These are phyloP conservation scores for Aspergillus sp. DNA, from an alignment of 2,329 filamentous ascomycete species.

Conservation along the genomic window DNA sequence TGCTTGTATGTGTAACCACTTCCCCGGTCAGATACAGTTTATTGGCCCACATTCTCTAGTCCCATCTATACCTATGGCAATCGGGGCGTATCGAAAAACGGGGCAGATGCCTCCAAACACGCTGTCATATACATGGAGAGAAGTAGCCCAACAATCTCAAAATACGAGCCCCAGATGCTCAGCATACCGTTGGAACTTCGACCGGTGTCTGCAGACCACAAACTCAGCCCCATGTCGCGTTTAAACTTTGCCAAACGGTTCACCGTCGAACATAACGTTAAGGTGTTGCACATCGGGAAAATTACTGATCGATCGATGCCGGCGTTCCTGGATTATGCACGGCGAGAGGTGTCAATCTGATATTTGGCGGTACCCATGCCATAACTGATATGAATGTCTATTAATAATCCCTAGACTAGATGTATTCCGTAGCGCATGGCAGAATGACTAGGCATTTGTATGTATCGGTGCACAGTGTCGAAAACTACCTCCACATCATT, in stretches of 20 bases:
- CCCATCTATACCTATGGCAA: not conserved
- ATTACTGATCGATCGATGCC: not conserved
- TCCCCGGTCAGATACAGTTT: not conserved
- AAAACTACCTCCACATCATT: too few species aligned
- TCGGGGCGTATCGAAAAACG: not conserved
- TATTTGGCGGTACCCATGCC: too few species aligned
- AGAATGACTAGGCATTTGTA: too few species aligned
- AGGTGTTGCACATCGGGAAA: not conserved
- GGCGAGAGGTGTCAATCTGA: not conserved
- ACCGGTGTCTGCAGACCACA: not conserved
- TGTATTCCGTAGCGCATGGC: too few species aligned
- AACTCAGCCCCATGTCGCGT: not conserved
- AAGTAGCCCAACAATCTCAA: not conserved
- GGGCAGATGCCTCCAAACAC: not conserved
- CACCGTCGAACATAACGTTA: not conserved
- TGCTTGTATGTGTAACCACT: not conserved
- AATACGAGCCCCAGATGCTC: not conserved
- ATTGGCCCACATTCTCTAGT: not conserved
- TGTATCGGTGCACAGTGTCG: too few species aligned
- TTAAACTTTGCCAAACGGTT: not conserved
- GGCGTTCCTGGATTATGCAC: not conserved
- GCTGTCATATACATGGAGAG: not conserved
- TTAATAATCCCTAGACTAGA: too few species aligned
- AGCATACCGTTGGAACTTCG: not conserved
- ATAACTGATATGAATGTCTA: too few species aligned